Conservation (phyloP, 2,329 filamentous ascomycete genomes). For the Cladosporium colombiae region DNA sequence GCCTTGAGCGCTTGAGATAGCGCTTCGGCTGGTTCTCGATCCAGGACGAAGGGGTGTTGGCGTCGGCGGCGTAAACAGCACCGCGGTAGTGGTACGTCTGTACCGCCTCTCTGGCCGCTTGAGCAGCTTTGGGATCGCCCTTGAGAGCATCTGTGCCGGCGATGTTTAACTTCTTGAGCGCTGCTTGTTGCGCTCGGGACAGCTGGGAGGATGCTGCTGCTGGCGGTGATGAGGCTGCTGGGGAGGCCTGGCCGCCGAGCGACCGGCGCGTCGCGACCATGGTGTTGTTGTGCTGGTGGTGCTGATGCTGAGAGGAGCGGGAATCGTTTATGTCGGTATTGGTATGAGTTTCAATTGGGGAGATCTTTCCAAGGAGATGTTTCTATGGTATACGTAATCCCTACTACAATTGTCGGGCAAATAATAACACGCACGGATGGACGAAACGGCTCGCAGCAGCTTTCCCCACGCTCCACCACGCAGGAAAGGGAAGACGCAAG, state of each 20-base stretch:
- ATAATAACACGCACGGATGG: slow-evolving; percentile 2
- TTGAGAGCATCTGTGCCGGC: slow-evolving; percentile 17
- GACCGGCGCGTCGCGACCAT: slow-evolving; percentile 19
- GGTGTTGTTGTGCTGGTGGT: neutral
- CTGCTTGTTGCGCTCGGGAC: slow-evolving; percentile 4
- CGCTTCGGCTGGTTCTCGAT: slow-evolving; percentile 21
- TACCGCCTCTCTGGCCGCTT: slow-evolving; percentile 1
- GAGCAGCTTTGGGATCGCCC: slow-evolving; percentile 15
- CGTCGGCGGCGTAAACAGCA: slow-evolving; percentile 18
- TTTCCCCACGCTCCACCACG: neutral
- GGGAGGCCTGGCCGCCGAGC: slow-evolving; percentile 2
- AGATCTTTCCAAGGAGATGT: neutral
- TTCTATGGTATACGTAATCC: neutral
- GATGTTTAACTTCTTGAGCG: slow-evolving; percentile 17
- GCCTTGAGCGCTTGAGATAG: slow-evolving; percentile 16
- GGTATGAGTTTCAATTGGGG: neutral
- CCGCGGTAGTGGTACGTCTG: slow-evolving; percentile 22
- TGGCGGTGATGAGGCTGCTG: neutral
- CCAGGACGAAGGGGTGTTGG: slow-evolving; percentile 17
- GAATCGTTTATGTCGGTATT: neutral
- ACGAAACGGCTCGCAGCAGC: neutral
- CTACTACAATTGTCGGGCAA: neutral
- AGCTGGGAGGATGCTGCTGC: neutral
- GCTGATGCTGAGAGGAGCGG: neutral
- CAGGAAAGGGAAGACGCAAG: neutral